Evolutionary conservation across 495 filamentous ascomycete genomes (phyloP).

Genomic region (Oleoguttula mirabilis): DNA sequence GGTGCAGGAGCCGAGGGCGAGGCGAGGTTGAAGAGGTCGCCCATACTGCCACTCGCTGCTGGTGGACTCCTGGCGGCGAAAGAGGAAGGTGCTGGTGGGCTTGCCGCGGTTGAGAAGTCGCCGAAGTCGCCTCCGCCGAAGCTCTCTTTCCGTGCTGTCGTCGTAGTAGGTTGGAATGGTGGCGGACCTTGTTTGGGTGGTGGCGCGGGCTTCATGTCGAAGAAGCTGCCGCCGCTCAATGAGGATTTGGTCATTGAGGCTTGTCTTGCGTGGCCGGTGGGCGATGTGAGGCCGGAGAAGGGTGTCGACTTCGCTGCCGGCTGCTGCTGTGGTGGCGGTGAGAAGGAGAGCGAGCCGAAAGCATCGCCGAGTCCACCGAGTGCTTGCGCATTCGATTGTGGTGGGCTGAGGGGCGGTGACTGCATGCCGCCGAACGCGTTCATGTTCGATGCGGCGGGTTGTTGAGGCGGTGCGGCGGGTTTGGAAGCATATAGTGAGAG

Average conservation of each 20-base stretch:
- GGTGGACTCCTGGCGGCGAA: constrained; percentile 24
- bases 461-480: constrained; percentile 33
- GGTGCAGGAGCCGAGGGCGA: constrained; percentile 24
- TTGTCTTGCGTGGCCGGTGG: constrained; percentile 43
- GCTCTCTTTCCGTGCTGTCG: constrained; percentile 3
- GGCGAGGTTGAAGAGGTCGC: constrained; percentile 75
- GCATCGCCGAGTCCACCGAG: constrained; percentile 74
- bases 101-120: constrained; percentile 29
- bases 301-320: constrained; percentile 50
- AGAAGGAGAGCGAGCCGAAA: constrained; percentile 72
- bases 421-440: constrained; percentile 57
- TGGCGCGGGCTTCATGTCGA: constrained; percentile 39
- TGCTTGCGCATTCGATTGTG: constrained; percentile 38
- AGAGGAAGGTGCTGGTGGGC: background rate
- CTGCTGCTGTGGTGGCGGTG: constrained; percentile 43
- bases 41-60: constrained; percentile 41
- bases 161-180: constrained; percentile 6
- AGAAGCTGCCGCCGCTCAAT: constrained; percentile 60
- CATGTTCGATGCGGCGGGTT: constrained; percentile 49
- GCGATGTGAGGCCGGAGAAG: constrained; percentile 57
- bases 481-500: constrained; percentile 86
- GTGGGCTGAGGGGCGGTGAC: constrained; percentile 35
- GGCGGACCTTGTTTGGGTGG: constrained; percentile 20
- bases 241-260: constrained; percentile 29
- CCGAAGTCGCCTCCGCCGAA: constrained; percentile 25